Conservation (phyloP, 345 rosid genomes). For the Melaleuca alternifolia region DNA sequence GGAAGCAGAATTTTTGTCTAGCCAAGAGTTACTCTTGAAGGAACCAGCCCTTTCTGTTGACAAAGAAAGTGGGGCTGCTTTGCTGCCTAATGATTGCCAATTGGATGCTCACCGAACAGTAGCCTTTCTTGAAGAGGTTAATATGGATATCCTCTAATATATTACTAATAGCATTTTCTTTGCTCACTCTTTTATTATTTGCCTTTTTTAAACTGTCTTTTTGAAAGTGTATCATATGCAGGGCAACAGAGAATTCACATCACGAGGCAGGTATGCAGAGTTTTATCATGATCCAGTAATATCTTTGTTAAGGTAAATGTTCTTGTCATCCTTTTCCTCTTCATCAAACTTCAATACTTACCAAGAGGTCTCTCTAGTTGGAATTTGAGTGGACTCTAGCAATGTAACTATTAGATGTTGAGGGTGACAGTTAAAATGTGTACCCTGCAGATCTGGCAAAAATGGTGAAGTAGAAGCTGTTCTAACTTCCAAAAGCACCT, state of each 20-base stretch:
- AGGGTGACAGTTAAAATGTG: background rate
- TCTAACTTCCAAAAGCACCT: constrained; percentile 43
- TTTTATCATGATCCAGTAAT: constrained; percentile 67
- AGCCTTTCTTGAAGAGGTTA: constrained; percentile 64
- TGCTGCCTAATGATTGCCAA: constrained; percentile 71
- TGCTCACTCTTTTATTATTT: background rate
- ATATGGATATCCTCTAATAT: background rate
- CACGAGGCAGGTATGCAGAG: constrained; percentile 71
- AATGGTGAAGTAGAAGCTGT: constrained; percentile 47
- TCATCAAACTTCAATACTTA: background rate
- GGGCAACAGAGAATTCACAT: constrained; percentile 54
- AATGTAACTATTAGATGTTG: background rate
- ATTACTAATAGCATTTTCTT: background rate
- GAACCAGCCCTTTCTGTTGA: constrained; percentile 59
- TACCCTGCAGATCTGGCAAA: constrained; percentile 30
- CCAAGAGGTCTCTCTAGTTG: background rate
- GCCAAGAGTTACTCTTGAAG: constrained; percentile 31
- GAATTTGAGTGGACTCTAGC: background rate
- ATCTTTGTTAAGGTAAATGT: constrained; percentile 46
- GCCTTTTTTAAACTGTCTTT: background rate
- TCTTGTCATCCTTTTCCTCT: background rate
- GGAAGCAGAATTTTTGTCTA: constrained; percentile 53
- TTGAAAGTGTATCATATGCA: constrained; percentile 3
- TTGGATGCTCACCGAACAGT: constrained; percentile 70
- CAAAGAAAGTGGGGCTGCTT: constrained; percentile 59